Conservation (phyloP, 2,329 filamentous ascomycete species). For the Dichotomopilus funicola region DNA sequence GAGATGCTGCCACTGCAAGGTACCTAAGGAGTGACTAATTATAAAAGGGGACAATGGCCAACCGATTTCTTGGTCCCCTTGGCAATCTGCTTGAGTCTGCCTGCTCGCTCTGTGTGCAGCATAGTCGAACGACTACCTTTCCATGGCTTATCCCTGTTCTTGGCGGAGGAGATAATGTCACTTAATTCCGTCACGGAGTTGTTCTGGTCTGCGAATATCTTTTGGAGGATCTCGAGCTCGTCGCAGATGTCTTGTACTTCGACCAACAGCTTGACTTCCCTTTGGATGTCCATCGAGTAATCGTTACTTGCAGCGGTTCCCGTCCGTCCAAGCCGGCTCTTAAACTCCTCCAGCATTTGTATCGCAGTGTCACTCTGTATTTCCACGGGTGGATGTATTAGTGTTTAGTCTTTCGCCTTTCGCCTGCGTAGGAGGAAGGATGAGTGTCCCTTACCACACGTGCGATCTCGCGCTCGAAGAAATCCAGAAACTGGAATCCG, state of each 20-base stretch:
- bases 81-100: not conserved
- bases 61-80: not conserved
- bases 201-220: not conserved
- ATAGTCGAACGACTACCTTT: not conserved
- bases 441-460: not conserved
- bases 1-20: not conserved
- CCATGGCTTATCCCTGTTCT: not conserved
- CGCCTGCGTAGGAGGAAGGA: not conserved
- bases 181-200: not conserved
- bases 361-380: not conserved
- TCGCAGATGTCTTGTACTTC: not conserved
- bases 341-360: not conserved
- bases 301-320: too few species aligned
- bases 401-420: too few species aligned
- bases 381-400: too few species aligned
- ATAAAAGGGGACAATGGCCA: too few species aligned
- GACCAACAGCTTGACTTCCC: not conserved
- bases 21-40: not conserved
- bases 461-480: not conserved
- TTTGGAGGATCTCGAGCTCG: not conserved
- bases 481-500: not conserved
- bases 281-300: not conserved
- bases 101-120: not conserved
- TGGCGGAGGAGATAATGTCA: not conserved
- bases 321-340: not conserved